Conservation (phyloP, 192 early-diverging fungal species). For the Oehlia diaphana region DNA sequence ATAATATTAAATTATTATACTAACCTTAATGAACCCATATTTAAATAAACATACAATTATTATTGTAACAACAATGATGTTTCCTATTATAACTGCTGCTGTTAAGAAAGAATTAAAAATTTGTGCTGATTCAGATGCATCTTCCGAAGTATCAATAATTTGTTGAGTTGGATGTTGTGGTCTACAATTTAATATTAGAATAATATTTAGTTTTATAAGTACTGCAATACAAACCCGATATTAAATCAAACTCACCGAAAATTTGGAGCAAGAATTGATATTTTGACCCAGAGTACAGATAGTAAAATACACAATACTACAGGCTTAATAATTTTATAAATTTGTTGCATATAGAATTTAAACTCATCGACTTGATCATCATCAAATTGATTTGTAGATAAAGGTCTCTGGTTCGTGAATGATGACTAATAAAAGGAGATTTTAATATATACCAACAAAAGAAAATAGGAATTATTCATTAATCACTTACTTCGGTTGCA, state of each 20-base stretch:
- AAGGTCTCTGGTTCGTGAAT: not conserved
- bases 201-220: not conserved
- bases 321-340: slow-evolving; percentile 81
- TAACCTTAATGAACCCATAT: slow-evolving; percentile 74
- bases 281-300: slow-evolving; percentile 83
- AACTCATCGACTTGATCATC: slow-evolving; percentile 51
- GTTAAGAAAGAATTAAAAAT: slow-evolving; percentile 45
- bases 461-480: not conserved
- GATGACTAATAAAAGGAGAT: not conserved
- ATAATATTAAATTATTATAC: not conserved
- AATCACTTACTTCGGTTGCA: not conserved
- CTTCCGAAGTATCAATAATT: not conserved
- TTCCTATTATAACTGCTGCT: slow-evolving; percentile 72
- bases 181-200: not conserved
- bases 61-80: slow-evolving; percentile 79
- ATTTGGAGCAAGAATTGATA: slow-evolving; percentile 33
- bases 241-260: slow-evolving; percentile 24
- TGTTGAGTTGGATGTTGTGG: not conserved
- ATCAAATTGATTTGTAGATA: not conserved
- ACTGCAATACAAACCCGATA: not conserved
- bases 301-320: slow-evolving; percentile 77
- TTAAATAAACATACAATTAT: slow-evolving; percentile 76
- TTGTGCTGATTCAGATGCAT: slow-evolving; percentile 33
- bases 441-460: not conserved
- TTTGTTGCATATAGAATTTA: slow-evolving; percentile 76